phyloP scores from a whole-genome alignment of 306 rosid genomes.

The Hylodesmum podocarpum region DNA sequence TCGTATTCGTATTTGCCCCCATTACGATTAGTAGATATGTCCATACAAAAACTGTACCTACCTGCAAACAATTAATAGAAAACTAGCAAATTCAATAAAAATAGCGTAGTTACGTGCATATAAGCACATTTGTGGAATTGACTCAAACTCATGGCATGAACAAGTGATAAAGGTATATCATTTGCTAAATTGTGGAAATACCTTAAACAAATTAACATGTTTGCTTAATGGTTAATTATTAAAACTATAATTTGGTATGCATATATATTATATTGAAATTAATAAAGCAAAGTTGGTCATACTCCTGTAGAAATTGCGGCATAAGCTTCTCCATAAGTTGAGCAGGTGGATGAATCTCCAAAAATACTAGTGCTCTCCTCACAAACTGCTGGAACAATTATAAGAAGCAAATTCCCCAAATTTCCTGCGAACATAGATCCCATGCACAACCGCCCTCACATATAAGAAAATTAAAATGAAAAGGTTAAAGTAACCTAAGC shows the following conservation, averaged over 20 bases:
- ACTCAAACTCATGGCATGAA: background rate
- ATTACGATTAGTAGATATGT: conserved; percentile 1
- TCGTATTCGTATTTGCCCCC: background rate
- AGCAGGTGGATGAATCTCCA: conserved; percentile 31
- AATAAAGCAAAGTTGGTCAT: background rate
- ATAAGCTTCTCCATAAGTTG: conserved; percentile 21
- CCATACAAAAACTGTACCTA: conserved; percentile 1
- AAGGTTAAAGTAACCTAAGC: background rate
- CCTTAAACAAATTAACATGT: background rate
- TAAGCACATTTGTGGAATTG: background rate
- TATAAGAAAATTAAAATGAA: background rate
- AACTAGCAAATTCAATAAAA: background rate
- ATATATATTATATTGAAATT: background rate
- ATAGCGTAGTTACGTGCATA: background rate
- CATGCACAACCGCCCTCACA: background rate
- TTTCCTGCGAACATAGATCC: conserved; percentile 11
- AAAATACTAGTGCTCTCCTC: background rate
- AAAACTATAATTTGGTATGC: background rate
- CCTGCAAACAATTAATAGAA: background rate
- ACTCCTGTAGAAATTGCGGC: conserved; percentile 16
- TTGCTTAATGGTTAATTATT: background rate
- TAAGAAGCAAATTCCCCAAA: conserved; percentile 28
- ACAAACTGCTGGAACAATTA: conserved; percentile 33
- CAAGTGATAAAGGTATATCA: background rate
- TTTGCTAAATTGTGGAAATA: background rate